phyloP scores from a whole-genome alignment of 2,329 filamentous ascomycete species.

The Ceratocystis cacaofunesta region DNA sequence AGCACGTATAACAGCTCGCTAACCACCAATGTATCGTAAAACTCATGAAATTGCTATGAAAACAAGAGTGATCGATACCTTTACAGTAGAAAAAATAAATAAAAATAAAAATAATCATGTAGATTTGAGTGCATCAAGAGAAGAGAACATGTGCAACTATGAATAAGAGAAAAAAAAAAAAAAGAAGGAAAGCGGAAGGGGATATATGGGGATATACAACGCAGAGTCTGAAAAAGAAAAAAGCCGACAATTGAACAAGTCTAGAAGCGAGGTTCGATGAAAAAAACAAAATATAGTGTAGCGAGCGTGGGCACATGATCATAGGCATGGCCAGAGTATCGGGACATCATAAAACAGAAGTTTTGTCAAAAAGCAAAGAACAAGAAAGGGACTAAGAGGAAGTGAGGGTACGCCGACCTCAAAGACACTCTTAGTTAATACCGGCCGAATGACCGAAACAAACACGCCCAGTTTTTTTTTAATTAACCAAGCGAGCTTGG shows the following conservation, averaged over 20 bases:
- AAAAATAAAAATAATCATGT: background rate
- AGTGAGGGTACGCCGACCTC: background rate
- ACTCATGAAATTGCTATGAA: background rate
- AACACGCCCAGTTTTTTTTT: background rate
- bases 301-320: constrained; percentile 10
- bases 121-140: background rate
- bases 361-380: constrained; percentile 13
- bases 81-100: background rate
- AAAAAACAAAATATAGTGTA: background rate
- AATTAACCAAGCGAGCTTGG: constrained; percentile 1
- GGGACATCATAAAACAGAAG: constrained; percentile 10
- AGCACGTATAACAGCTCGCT: background rate
- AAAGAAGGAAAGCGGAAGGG: background rate
- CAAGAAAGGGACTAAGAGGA: background rate
- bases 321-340: constrained; percentile 13
- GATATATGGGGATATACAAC: background rate
- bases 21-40: background rate
- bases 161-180: background rate
- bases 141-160: background rate
- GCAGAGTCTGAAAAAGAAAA: background rate
- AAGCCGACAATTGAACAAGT: constrained; percentile 1
- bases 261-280: constrained; percentile 3
- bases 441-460: background rate
- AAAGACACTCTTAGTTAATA: background rate
- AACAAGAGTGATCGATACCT: background rate